Conservation (phyloP, 345 rosid species). For the Theobroma cacao region DNA sequence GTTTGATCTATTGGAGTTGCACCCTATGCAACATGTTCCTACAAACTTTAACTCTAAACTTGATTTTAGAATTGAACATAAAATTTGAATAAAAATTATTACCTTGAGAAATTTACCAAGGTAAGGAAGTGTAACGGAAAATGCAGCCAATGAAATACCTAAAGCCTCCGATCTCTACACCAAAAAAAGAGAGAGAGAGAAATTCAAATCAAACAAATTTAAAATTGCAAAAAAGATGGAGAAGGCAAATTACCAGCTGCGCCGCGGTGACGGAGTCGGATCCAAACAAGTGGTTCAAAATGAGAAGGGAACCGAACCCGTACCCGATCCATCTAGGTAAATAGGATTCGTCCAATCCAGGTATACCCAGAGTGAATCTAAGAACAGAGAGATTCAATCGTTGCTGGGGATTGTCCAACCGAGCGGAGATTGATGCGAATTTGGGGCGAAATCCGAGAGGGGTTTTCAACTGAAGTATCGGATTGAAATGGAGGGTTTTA, state of each 20-base stretch:
- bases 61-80: not conserved
- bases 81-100: not conserved
- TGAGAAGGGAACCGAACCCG: conserved; percentile 85
- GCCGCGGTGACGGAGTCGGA: conserved; percentile 40
- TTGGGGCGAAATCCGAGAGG: conserved; percentile 29
- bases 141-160: conserved; percentile 61
- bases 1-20: conserved; percentile 39
- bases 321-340: conserved; percentile 91
- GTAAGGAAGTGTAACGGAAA: conserved; percentile 51
- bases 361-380: conserved; percentile 91
- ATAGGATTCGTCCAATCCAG: conserved; percentile 87
- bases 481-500: not conserved
- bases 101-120: conserved; percentile 67
- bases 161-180: conserved; percentile 55
- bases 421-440: conserved; percentile 29
- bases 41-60: conserved; percentile 7
- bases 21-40: conserved; percentile 40
- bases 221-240: not conserved
- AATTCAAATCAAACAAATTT: not conserved
- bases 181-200: no score
- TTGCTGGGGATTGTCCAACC: conserved; percentile 41
- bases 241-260: conserved; percentile 45
- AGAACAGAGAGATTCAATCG: conserved; percentile 84
- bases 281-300: conserved; percentile 52
- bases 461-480: conserved; percentile 29